Evolutionary conservation across 371 early-diverging fungal genomes (phyloP), one percentile per base, ranked within the genome.

Genomic region (Mortierella sp.): DNA sequence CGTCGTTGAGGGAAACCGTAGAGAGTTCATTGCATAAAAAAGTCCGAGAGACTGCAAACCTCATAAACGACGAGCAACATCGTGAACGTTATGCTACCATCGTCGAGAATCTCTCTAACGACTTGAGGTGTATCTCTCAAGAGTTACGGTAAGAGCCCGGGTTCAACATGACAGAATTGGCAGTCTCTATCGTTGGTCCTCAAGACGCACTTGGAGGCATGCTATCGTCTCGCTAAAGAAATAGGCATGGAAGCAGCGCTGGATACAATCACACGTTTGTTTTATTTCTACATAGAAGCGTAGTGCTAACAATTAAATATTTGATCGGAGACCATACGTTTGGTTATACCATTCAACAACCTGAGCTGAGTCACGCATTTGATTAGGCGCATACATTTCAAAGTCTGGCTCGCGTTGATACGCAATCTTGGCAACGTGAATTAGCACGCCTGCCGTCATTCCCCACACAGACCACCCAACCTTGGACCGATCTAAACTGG

Each of bases 401-500:
- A 74, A 80, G 22, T 66, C 70, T 6, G 80, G 75, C 40, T 63
- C 58, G 9, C 69, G 65, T 2, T 59, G 53, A 57, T 67, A 80
- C 0, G 75, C 80, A 21, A 80, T 65, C 58, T 57, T 60, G 41
- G 75, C 80, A 3, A 68, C 75, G 24, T 70, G 72, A n/a, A 80
- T 57, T 52, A 80, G 21, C 11, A 74, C 58, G 9, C 62, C 65
- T 19, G 80, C 80, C 19, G 80, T 80, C 61, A 80, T 32, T 4
- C 80, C 80, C 41, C 71, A 80, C 4, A 80, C 65, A 11, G 65
- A 21, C 74, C 74, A 80, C 0, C 77, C 77, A 45, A 65, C 60
- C 16, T 59, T 33, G 43, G 69, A 15, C 15, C 69, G 69, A 65
- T 74, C 68, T 21, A 45, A 19, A 9, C 24, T 15, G 7, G 24